Conservation (phyloP, 148 eudicot genomes). For the Bassia scoparia region DNA sequence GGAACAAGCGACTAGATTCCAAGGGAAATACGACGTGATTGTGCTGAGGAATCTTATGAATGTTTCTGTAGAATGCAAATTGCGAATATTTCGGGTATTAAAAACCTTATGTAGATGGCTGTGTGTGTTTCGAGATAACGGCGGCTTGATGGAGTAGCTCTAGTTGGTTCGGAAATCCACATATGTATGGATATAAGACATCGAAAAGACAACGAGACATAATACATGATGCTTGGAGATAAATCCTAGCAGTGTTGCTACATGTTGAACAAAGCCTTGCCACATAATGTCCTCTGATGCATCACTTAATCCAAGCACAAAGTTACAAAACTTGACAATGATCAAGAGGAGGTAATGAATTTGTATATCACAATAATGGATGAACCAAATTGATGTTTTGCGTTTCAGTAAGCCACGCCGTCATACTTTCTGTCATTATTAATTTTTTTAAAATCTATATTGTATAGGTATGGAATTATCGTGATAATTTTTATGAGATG, state of each 20-base stretch:
- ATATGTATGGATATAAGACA: slow-evolving; percentile 53
- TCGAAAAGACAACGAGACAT: slow-evolving; percentile 50
- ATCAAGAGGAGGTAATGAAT: too few relatives aligned
- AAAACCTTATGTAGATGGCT: slow-evolving; percentile 50
- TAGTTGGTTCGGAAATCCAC: slow-evolving; percentile 57
- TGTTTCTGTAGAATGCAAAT: slow-evolving; percentile 51
- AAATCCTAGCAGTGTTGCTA: slow-evolving; percentile 66
- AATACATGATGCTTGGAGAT: slow-evolving; percentile 76
- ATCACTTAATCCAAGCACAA: too few relatives aligned
- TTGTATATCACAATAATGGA: too few relatives aligned
- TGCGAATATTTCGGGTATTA: slow-evolving; percentile 59
- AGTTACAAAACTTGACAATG: too few relatives aligned
- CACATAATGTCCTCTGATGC: slow-evolving; percentile 84
- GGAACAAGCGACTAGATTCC: slow-evolving; percentile 44
- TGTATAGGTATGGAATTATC: too few relatives aligned
- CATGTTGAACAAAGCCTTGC: slow-evolving; percentile 65
- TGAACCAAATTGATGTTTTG: too few relatives aligned
- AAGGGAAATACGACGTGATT: slow-evolving; percentile 53
- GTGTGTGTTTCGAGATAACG: slow-evolving; percentile 47
- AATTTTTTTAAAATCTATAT: too few relatives aligned
- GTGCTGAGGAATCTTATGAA: slow-evolving; percentile 67
- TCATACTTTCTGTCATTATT: too few relatives aligned
- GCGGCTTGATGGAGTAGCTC: slow-evolving; percentile 57
- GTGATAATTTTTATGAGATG: too few relatives aligned
- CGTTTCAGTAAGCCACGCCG: too few relatives aligned